Conservation (phyloP, 805 yeast genomes). For the Huiozyma sinensis region DNA sequence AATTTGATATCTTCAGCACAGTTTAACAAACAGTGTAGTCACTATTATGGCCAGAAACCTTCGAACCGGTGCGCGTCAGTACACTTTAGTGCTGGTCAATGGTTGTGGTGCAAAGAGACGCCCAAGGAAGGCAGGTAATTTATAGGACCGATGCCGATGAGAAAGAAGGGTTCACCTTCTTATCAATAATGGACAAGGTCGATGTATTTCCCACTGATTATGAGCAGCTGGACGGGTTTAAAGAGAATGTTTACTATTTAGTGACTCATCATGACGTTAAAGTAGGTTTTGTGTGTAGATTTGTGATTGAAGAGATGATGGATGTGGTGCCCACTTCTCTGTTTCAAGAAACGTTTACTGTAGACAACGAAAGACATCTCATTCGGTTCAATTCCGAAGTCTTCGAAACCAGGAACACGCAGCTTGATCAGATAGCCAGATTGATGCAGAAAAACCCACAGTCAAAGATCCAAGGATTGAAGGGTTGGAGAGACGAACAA, state of each 20-base stretch:
- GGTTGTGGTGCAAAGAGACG: conserved; percentile 13
- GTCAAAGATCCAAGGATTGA: conserved; percentile 27
- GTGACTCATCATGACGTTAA: conserved; percentile 29
- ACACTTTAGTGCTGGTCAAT: conserved; percentile 2
- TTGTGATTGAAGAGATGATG: conserved; percentile 28
- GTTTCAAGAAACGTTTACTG: conserved; percentile 19
- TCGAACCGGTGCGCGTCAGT: no score
- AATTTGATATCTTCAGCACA: no score
- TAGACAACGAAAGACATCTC: conserved; percentile 24
- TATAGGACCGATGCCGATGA: conserved; percentile 19
- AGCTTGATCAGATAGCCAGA: conserved; percentile 38
- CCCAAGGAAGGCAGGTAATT: conserved; percentile 11
- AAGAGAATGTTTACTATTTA: conserved; percentile 25
- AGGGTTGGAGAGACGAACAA: conserved; percentile 81
- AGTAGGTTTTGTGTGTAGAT: conserved; percentile 32
- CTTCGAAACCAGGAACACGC: conserved; percentile 22
- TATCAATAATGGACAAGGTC: conserved; percentile 19
- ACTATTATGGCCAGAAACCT: no score
- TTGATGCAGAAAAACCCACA: conserved; percentile 28
- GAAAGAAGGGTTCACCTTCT: conserved; percentile 13
- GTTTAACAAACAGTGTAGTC: no score
- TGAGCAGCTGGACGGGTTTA: conserved; percentile 9
- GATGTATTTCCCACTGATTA: conserved; percentile 22
- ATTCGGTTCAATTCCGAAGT: conserved; percentile 21
- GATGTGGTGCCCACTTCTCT: conserved; percentile 6